phyloP scores from a whole-genome alignment of 345 rosid genomes.

The Rubroshorea leprosula region DNA sequence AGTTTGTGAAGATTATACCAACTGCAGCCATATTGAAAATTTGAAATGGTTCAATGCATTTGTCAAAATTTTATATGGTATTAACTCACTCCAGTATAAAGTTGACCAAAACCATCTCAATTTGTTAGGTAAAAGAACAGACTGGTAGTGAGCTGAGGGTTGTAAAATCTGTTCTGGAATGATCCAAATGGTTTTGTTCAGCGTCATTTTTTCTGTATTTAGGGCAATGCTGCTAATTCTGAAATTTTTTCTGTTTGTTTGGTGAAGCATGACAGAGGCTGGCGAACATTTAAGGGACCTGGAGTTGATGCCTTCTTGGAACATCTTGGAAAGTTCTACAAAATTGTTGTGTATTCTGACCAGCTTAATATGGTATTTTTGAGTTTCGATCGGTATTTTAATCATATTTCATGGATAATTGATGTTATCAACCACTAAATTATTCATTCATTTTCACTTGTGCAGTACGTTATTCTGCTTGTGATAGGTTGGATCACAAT shows the following conservation, averaged over 20 bases:
- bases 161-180: no score
- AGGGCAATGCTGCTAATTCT: no score
- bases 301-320: conserved; percentile 95
- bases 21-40: no score
- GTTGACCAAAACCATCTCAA: no score
- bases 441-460: conserved; percentile 14
- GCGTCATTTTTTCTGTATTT: no score
- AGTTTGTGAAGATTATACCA: no score
- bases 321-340: conserved; percentile 73
- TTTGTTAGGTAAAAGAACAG: no score
- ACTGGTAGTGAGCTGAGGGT: no score
- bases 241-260: conserved; percentile 14
- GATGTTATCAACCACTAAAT: background rate
- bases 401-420: background rate
- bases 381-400: background rate
- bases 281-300: conserved; percentile 98
- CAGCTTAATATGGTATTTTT: conserved; percentile 67
- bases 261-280: conserved; percentile 87
- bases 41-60: no score
- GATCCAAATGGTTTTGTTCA: no score
- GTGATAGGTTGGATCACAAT: conserved; percentile 79
- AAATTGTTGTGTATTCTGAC: conserved; percentile 89
- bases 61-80: no score
- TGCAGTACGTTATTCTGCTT: conserved; percentile 79
- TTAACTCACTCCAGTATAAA: no score